phyloP scores from a whole-genome alignment of 345 rosid species.

The Salix suchowensis region DNA sequence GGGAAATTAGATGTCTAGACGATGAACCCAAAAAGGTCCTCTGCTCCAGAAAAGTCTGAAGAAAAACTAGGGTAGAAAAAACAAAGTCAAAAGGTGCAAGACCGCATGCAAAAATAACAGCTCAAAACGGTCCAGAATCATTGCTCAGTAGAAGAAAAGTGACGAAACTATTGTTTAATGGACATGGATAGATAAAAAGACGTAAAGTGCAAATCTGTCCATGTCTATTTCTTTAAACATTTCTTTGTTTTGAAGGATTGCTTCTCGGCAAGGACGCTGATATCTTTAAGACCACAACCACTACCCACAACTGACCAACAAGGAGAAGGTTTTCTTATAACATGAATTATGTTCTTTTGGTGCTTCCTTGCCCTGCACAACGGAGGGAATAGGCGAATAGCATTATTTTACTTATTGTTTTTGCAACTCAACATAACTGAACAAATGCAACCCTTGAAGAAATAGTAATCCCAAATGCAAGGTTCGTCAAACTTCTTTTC shows the following conservation, averaged over 20 bases:
- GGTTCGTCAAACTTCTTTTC: not conserved
- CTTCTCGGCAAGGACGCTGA: slow-evolving; percentile 10
- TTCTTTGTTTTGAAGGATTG: slow-evolving; percentile 4
- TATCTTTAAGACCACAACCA: not conserved
- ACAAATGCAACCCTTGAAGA: not conserved
- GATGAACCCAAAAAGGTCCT: not conserved
- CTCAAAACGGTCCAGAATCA: slow-evolving; percentile 10
- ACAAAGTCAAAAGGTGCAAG: slow-evolving; percentile 16
- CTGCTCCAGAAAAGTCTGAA: not conserved
- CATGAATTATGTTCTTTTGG: not conserved
- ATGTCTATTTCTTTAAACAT: not conserved
- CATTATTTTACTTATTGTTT: not conserved
- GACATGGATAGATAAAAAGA: not conserved
- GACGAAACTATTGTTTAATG: not conserved
- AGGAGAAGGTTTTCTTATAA: not conserved
- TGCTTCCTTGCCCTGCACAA: not conserved
- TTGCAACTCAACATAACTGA: not conserved
- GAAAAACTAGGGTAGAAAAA: slow-evolving; percentile 2
- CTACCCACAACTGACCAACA: not conserved
- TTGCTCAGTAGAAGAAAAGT: not conserved
- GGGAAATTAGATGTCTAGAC: not conserved
- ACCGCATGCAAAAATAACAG: not conserved
- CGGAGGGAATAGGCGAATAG: not conserved
- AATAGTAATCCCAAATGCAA: not conserved
- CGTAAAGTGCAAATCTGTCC: not conserved